Evolutionary conservation across 2,329 filamentous ascomycete genomes (phyloP), one percentile per base, ranked within the genome.

Genomic region (Sclerotinia borealis): DNA sequence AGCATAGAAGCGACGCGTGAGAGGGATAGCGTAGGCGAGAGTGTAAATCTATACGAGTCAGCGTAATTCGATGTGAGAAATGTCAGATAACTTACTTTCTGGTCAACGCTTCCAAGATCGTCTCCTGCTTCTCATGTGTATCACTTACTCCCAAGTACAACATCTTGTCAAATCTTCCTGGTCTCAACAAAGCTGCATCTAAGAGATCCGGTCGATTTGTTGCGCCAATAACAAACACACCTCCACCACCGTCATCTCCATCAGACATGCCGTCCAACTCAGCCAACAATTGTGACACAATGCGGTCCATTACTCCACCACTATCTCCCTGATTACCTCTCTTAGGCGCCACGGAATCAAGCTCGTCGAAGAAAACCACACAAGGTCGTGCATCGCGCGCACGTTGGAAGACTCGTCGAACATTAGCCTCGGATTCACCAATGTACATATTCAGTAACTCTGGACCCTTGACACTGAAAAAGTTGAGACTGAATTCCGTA

Each of bases 181-280:
- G 95, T 61, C 93, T 85, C 50, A 98, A 80, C 64, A 99, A 79
- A 5, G 93, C 95, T 68, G 91, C 91, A 74, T 99, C 93, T 27
- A 99, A 82, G 61, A 98, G 79, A 79, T 99, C 95, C 0, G 95
- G 95, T 67, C 93, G 81, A 78, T 99, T 99, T 6, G 93, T 99
- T 4, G 93, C 93, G 64, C 95, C 93, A 69, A 99, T 96, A 34
- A 98, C 95, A 74, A 98, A 98, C 6, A 98, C 93, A 25, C 93
- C 92, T 13, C 91, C 91, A 11, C 80, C 84, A 0, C 83, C 85
- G 68, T 93, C 91, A 64, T 92, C 91, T 19, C 92, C 93, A 68
- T 93, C 90, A 59, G 93, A 97, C 95, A 99, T 99, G 59, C 95
- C 95, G 74, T 99, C 95, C 27, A 99, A 81, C 77, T 99, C 95